Percentiles rank a stretch among this genome's conserved stretches.
Conservation (phyloP, 2,329 filamentous ascomycete genomes). For the Penicillium sp. region DNA sequence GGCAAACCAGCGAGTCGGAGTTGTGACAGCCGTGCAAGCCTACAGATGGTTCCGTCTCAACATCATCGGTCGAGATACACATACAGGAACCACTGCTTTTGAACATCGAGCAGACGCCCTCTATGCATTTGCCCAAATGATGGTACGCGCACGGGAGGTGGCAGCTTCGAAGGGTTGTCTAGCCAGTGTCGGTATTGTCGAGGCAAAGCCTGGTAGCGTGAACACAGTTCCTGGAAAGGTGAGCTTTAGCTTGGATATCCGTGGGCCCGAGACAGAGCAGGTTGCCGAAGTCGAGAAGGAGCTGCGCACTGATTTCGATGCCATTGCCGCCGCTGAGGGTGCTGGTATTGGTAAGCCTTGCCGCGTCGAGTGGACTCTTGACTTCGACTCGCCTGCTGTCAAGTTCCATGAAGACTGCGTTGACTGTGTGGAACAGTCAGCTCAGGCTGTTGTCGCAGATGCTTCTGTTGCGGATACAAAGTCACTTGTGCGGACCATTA, state of each 20-base stretch:
- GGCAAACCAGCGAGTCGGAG: constrained; percentile 61
- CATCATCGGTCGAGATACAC: constrained; percentile 64
- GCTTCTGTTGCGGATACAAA: constrained; percentile 37
- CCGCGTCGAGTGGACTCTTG: constrained; percentile 57
- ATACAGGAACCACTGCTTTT: constrained; percentile 73
- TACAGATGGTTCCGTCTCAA: constrained; percentile 71
- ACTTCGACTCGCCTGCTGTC: constrained; percentile 60
- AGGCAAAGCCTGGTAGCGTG: constrained; percentile 63
- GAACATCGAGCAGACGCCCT: constrained; percentile 65
- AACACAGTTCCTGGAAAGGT: constrained; percentile 72
- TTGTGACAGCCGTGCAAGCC: constrained; percentile 70
- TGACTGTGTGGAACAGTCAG: constrained; percentile 59
- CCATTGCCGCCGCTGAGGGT: constrained; percentile 58
- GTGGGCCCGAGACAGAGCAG: constrained; percentile 55
- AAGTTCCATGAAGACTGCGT: constrained; percentile 68
- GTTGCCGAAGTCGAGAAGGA: constrained; percentile 58
- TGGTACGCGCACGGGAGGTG: constrained; percentile 62
- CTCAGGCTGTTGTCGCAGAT: constrained; percentile 56
- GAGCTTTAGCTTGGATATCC: constrained; percentile 66
- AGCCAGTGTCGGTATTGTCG: constrained; percentile 68
- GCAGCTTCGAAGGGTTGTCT: constrained; percentile 60
- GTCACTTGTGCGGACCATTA: constrained; percentile 53
- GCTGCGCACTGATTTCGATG: constrained; percentile 57
- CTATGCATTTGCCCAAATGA: constrained; percentile 65
- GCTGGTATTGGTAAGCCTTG: constrained; percentile 53